Evolutionary conservation across 2,329 filamentous ascomycete species (phyloP).

Genomic region (Lachnellula willkommii): DNA sequence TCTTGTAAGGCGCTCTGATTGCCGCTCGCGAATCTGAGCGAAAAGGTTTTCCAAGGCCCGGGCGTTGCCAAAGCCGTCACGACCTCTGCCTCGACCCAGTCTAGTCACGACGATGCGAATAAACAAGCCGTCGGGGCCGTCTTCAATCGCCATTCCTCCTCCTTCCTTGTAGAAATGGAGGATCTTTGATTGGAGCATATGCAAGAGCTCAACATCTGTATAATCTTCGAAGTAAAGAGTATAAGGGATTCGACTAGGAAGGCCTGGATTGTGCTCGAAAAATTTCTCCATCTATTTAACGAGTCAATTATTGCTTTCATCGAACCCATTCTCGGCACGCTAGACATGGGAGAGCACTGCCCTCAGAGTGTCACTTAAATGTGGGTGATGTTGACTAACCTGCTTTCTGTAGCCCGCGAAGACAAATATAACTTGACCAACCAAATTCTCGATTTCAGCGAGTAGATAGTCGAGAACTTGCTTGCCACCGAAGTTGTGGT

Average conservation of each 20-base stretch:
- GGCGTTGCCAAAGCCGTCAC: constrained; percentile 69
- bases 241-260: constrained; percentile 63
- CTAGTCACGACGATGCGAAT: constrained; percentile 57
- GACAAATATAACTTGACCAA: constrained; percentile 65
- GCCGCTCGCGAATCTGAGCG: constrained; percentile 49
- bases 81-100: constrained; percentile 56
- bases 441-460: constrained; percentile 65
- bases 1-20: constrained; percentile 49
- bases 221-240: constrained; percentile 66
- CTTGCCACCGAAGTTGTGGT: constrained; percentile 50
- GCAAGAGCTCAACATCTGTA: constrained; percentile 55
- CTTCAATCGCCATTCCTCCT: constrained; percentile 52
- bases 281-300: constrained; percentile 77
- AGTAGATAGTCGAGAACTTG: constrained; percentile 67
- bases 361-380: too few species aligned
- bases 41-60: constrained; percentile 60
- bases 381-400: too few species aligned
- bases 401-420: constrained; percentile 59
- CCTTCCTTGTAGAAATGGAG: constrained; percentile 44
- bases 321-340: too few species aligned
- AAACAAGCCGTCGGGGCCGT: constrained; percentile 54
- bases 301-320: constrained; percentile 28
- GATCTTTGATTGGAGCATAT: constrained; percentile 54
- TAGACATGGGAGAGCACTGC: too few species aligned
- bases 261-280: constrained; percentile 67